Base-by-base conservation (phyloP, 2,329 filamentous ascomycete genomes). In the Erysiphe pulchra region DNA sequence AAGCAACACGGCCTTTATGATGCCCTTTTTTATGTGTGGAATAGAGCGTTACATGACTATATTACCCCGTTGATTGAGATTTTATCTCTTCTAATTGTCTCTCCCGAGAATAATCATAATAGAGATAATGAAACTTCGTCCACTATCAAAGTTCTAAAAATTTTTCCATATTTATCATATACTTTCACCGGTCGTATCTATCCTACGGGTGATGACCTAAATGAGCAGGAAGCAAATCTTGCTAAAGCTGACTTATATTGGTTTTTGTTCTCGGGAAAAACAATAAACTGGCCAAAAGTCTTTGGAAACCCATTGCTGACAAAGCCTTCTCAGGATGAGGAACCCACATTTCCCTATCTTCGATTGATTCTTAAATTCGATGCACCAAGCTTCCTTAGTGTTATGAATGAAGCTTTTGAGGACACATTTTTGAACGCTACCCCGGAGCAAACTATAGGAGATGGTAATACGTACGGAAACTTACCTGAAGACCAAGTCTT, bases 21-120 rank as follows among this genome's bases (percentile, higher is more conserved):
- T 61, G 92, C 90, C 2, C 71, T 94, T 47, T 85, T 92, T 39
- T 94, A 95, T 58, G 81, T 98, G 46, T 98, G 90, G 90, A 95
- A 92, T 49, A 79, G 83, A 59, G 85, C 84, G 2, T 65, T 98
- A 28, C 66, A 68, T 50, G 92, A 98, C 60, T 94, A 92, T 55
- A 77, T 94, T 50, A 92, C 86, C 1, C 87, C 90, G 1, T 66
- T 95, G 47, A 78, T 84, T 52, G 85, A 94, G 49, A 70, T 98
- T 2, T 65, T 92, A 43, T 65, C 71, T 13, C 65, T 94, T n/a
- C 59, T 80, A 31, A 63, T 70, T 52, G 73, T 66, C 28, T 60
- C 71, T n/a, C 69, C 70, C 60, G 68, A 68, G 49, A 65, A 68
- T 46, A 12, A 73, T 72, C 50, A 20, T 16, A 13, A 18, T 44